Evolutionary conservation across 139 green algal genomes (phyloP), one percentile per base, ranked within the genome.

Genomic region (Astrephomene gubernaculifera): DNA sequence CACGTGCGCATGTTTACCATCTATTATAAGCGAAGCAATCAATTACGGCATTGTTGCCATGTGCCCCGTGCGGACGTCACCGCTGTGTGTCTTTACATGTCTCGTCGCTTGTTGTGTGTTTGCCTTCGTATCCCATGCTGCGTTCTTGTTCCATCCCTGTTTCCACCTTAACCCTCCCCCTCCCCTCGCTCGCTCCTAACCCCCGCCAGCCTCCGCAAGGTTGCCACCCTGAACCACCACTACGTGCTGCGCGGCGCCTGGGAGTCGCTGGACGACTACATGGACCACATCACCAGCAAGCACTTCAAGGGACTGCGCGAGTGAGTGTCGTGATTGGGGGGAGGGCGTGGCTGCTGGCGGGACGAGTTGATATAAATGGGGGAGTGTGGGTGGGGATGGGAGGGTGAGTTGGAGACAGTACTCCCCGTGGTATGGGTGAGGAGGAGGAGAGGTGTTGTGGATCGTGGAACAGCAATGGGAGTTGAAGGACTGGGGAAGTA

Each of bases 151-250:
- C 49, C 49, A 12, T 12, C 49, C 12, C 49, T 25, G 12, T 12
- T 17, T 57, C 49, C 49, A 17, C 49, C 12, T 17, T 17, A 12
- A 57, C 49, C 49, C 12, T 57, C 49, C 12, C 49, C 49, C 49
- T 17, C 17, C 49, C 49, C 49, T 17, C 49, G n/a, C 49, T 17
- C 49, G 12, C 49, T 12, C 49, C 49, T 12, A 25, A 4, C 67
- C 67, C 21, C 5, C 38, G 27, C 14, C 78, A 84, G 78, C 14
- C 60, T 84, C n/a, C 78, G 78, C 63, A 84, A 84, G 78, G 64
- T 84, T 33, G 43, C 44, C 21, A 84, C 43, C 78, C 45, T 74
- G 63, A 84, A 84, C 78, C 54, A 82, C 60, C 60, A 70, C 75
- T 82, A 54, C 75, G 17, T 82, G 36, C 2, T 60, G 21, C 39